Conservation (phyloP, 2,329 filamentous ascomycete species). For the Arthrobotrys musiformis region DNA sequence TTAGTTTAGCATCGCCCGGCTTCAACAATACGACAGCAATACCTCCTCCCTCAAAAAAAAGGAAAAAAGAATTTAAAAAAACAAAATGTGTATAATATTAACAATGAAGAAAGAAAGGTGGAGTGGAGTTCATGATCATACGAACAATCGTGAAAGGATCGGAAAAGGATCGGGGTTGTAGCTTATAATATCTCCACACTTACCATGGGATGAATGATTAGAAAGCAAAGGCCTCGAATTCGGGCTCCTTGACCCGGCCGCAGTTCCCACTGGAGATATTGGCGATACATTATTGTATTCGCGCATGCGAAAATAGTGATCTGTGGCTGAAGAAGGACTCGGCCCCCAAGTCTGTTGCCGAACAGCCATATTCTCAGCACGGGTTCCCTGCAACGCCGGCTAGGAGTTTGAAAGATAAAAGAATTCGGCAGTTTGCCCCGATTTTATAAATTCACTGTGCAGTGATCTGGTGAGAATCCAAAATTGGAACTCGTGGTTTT, state of each 20-base stretch:
- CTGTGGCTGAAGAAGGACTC: slow-evolving; percentile 55
- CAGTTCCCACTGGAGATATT: slow-evolving; percentile 24
- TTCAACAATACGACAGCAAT: too few species aligned
- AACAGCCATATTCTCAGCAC: slow-evolving; percentile 44
- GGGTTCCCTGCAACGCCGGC: slow-evolving; percentile 1
- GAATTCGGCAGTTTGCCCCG: slow-evolving; percentile 44
- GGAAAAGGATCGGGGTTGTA: not conserved
- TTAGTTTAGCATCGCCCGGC: slow-evolving; percentile 31
- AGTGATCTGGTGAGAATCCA: slow-evolving; percentile 49
- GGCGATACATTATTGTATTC: slow-evolving; percentile 44
- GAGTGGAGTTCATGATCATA: not conserved
- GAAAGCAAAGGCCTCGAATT: slow-evolving; percentile 39
- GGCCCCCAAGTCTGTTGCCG: slow-evolving; percentile 50
- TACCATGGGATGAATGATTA: slow-evolving; percentile 49
- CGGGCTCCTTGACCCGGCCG: slow-evolving; percentile 40
- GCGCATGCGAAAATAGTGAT: slow-evolving; percentile 29
- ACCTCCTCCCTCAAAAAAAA: too few species aligned
- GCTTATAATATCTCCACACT: slow-evolving; percentile 32
- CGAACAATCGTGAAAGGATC: not conserved
- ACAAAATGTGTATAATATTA: not conserved
- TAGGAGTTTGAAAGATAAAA: slow-evolving; percentile 5
- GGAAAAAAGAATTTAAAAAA: too few species aligned
- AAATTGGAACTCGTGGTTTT: slow-evolving; percentile 29
- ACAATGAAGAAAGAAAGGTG: not conserved
- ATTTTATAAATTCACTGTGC: slow-evolving; percentile 32